Conservation (phyloP, 345 rosid genomes). For the Viola odorata region DNA sequence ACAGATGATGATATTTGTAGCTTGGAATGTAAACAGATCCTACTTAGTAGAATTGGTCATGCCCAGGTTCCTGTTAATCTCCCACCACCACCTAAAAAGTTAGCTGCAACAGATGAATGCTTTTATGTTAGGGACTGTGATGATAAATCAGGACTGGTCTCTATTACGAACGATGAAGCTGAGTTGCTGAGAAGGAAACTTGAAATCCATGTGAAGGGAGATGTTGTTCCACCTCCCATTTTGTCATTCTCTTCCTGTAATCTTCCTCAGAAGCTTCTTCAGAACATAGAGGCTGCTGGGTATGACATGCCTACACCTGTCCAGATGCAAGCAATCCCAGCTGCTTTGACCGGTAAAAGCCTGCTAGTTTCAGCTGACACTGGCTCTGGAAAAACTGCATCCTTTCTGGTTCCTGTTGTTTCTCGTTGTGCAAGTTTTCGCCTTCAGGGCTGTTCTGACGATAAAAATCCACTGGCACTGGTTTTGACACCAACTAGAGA, state of each 20-base stretch:
- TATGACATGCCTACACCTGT: slow-evolving; percentile 74
- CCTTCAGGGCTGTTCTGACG: slow-evolving; percentile 20
- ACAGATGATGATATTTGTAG: slow-evolving; percentile 90
- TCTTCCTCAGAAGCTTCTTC: slow-evolving; percentile 55
- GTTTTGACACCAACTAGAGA: slow-evolving; percentile 88
- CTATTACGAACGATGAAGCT: slow-evolving; percentile 30
- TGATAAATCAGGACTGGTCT: slow-evolving; percentile 19
- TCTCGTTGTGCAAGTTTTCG: slow-evolving; percentile 47
- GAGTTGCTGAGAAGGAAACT: slow-evolving; percentile 61
- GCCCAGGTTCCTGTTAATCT: slow-evolving; percentile 12
- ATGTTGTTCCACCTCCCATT: slow-evolving; percentile 47
- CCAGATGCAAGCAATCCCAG: slow-evolving; percentile 88
- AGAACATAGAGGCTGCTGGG: slow-evolving; percentile 66
- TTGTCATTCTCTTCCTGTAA: slow-evolving; percentile 62
- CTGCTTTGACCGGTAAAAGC: slow-evolving; percentile 57
- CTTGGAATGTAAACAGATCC: slow-evolving; percentile 67
- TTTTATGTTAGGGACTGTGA: slow-evolving; percentile 55
- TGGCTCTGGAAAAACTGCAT: slow-evolving; percentile 88
- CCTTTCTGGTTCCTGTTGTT: slow-evolving; percentile 73
- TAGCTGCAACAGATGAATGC: slow-evolving; percentile 74
- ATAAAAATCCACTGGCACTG: slow-evolving; percentile 54
- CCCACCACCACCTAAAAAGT: slow-evolving; percentile 18
- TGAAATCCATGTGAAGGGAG: slow-evolving; percentile 63
- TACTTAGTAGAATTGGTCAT: slow-evolving; percentile 31
- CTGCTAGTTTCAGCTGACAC: slow-evolving; percentile 83